phyloP scores from a whole-genome alignment of 768 basidiomycete species.

The Flagelloscypha sp. region DNA sequence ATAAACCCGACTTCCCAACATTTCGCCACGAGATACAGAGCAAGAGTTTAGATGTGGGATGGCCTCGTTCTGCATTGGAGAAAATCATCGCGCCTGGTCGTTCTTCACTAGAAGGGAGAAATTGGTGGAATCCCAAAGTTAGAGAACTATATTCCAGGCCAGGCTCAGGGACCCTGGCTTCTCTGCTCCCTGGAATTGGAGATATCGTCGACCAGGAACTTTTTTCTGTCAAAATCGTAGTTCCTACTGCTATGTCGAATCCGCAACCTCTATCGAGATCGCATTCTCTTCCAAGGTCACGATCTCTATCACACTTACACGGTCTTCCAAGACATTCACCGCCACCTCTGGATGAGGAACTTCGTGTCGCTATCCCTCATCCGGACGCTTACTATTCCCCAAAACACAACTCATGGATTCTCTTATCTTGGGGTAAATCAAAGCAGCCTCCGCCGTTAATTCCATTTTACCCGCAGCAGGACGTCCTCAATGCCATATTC shows the following conservation, averaged over 20 bases:
- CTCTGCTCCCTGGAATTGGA: constrained; percentile 33
- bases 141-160: too few species aligned
- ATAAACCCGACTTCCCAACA: too few species aligned
- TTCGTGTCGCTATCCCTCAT: constrained; percentile 66
- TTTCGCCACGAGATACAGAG: too few species aligned
- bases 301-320: constrained; percentile 10
- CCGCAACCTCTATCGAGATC: constrained; percentile 8
- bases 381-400: constrained; percentile 79
- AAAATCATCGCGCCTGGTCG: too few species aligned
- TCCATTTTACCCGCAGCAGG: too few species aligned
- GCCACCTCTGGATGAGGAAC: constrained; percentile 52
- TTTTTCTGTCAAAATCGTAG: constrained; percentile 30
- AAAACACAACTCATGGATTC: constrained; percentile 77
- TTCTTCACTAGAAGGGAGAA: too few species aligned
- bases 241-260: constrained; percentile 24
- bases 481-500: constrained; percentile 21
- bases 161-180: constrained; percentile 39
- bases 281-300: constrained; percentile 3
- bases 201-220: constrained; percentile 44
- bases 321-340: not conserved
- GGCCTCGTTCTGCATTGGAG: too few species aligned
- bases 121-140: too few species aligned
- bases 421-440: constrained; percentile 52
- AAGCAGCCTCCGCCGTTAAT: constrained; percentile 33
- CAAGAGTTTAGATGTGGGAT: too few species aligned